Evolutionary conservation across 2,329 filamentous ascomycete species (phyloP).

Genomic region (Aspergillus sp.): DNA sequence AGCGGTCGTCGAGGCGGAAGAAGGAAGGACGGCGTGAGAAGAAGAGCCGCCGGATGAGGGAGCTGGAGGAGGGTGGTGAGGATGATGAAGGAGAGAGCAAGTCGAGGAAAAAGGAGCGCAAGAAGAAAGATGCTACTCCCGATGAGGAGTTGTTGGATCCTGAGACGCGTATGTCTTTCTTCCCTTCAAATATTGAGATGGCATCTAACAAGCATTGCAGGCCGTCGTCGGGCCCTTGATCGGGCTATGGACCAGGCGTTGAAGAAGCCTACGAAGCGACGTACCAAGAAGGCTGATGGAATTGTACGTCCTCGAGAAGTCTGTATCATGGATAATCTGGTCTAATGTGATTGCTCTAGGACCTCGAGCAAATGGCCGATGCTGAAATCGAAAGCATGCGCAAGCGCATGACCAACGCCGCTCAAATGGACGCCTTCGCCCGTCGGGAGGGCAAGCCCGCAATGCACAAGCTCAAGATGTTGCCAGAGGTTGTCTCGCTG

Average conservation of each 20-base stretch:
- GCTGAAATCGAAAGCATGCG: conserved; percentile 84
- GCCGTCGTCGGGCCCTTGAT: conserved; percentile 73
- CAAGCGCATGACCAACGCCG: conserved; percentile 82
- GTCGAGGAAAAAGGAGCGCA: conserved; percentile 44
- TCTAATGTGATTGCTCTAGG: conserved; percentile 45
- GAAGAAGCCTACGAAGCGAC: conserved; percentile 68
- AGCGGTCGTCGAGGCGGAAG: conserved; percentile 66
- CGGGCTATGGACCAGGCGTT: conserved; percentile 80
- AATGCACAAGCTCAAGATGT: conserved; percentile 84
- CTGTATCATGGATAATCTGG: neutral
- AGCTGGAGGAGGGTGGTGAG: conserved; percentile 52
- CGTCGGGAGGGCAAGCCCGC: conserved; percentile 74
- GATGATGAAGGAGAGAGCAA: conserved; percentile 46
- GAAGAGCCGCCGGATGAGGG: conserved; percentile 64
- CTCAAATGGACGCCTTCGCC: conserved; percentile 75
- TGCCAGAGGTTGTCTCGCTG: conserved; percentile 81
- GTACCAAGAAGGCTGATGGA: conserved; percentile 72
- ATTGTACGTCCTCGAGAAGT: conserved; percentile 55
- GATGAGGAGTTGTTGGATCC: conserved; percentile 74
- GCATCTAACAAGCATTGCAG: conserved; percentile 27
- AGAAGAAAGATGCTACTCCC: conserved; percentile 49
- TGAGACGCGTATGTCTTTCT: conserved; percentile 61
- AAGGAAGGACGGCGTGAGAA: conserved; percentile 49
- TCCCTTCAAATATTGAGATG: conserved; percentile 1
- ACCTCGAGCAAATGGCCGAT: conserved; percentile 84